These are phyloP conservation scores for Suaeda aralocaspica DNA, from an alignment of 148 eudicot species.

Conservation along the genomic window DNA sequence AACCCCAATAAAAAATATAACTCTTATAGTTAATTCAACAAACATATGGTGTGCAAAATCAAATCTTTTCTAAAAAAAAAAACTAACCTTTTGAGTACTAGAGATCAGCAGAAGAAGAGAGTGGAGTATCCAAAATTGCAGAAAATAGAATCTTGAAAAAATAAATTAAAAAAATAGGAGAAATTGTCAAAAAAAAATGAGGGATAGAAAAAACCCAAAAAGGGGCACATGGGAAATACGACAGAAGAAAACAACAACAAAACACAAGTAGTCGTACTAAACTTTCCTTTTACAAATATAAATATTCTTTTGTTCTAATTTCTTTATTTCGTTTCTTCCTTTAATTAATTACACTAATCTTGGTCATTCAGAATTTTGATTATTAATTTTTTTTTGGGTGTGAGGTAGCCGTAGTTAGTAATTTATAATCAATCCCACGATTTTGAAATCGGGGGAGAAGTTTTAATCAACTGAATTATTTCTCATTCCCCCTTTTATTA, in stretches of 20 bases:
- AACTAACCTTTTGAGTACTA: constrained; percentile 18
- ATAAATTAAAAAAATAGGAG: no score
- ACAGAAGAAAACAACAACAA: constrained; percentile 1
- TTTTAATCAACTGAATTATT: no score
- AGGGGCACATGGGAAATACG: constrained; percentile 1
- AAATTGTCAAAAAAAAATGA: constrained; percentile 15
- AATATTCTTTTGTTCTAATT: neutral
- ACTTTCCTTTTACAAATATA: no score
- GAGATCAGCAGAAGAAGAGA: constrained; percentile 3
- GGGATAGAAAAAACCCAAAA: neutral
- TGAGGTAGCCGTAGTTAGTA: no score
- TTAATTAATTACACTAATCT: no score
- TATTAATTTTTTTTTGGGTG: no score
- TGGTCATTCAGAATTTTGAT: no score
- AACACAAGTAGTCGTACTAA: neutral
- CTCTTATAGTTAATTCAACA: constrained; percentile 14
- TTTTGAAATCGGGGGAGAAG: no score
- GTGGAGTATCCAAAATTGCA: neutral
- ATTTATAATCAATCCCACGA: no score
- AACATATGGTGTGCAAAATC: constrained; percentile 3
- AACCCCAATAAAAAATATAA: neutral
- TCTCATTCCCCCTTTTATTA: no score
- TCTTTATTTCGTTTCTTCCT: neutral
- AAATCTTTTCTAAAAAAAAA: neutral
- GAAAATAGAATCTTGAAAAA: neutral